Percentiles rank a stretch among this genome's conserved stretches.
Evolutionary conservation across 768 basidiomycete species (phyloP).

Genomic region (Suillus luteus): DNA sequence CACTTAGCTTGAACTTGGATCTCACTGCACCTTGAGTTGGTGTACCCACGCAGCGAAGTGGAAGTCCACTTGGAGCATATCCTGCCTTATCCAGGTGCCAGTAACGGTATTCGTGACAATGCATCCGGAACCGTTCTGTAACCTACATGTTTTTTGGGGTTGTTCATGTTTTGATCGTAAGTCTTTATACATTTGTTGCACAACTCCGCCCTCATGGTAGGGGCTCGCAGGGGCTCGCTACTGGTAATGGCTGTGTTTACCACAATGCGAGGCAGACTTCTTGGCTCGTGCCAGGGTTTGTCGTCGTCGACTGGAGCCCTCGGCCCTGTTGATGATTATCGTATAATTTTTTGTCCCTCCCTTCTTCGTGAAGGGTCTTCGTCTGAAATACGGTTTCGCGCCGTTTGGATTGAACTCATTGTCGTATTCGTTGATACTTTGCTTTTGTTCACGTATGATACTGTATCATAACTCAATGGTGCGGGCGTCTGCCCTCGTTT

Average conservation of each 20-base stretch:
- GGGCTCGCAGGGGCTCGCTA: background rate
- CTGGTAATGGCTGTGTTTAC: background rate
- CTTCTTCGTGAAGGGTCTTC: slow-evolving; percentile 38
- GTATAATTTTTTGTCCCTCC: slow-evolving; percentile 37
- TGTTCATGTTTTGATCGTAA: background rate
- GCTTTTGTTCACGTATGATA: background rate
- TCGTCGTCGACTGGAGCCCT: slow-evolving; percentile 8
- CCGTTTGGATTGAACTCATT: background rate
- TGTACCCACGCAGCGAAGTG: slow-evolving; percentile 3
- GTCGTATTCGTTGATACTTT: background rate
- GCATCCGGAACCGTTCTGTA: background rate
- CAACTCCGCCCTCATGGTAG: background rate
- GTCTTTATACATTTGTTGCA: background rate
- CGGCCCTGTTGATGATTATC: slow-evolving; percentile 15
- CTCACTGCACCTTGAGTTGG: background rate
- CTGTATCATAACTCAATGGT: background rate
- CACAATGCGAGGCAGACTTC: background rate
- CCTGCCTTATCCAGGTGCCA: background rate
- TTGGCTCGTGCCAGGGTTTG: background rate
- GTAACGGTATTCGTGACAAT: background rate
- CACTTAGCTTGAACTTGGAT: background rate
- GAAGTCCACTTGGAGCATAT: background rate
- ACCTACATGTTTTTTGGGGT: background rate
- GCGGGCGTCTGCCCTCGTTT: too few relatives aligned
- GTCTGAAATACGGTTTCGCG: background rate